phyloP scores from a whole-genome alignment of 164 flowering plant genomes.

The Berberis vulgaris region DNA sequence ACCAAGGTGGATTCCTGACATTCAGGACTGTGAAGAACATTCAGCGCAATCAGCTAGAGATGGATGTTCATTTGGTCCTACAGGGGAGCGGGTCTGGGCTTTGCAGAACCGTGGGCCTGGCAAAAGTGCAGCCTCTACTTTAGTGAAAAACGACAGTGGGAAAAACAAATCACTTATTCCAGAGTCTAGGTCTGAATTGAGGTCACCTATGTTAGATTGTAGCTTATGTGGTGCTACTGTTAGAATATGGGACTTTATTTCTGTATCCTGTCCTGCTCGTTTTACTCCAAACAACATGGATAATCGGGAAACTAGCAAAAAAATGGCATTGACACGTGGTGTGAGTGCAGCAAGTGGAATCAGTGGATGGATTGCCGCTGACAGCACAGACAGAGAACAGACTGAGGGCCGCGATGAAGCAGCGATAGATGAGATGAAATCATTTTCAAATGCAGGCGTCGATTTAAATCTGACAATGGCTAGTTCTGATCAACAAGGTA shows the following conservation, averaged over 20 bases:
- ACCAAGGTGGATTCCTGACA: conserved; percentile 85
- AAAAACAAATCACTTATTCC: conserved; percentile 36
- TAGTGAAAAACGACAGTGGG: conserved; percentile 45
- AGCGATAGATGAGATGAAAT: conserved; percentile 50
- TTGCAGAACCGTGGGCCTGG: conserved; percentile 45
- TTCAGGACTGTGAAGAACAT: conserved; percentile 94
- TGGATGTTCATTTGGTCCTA: conserved; percentile 67
- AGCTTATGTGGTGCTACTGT: conserved; percentile 98
- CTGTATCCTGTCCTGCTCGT: conserved; percentile 67
- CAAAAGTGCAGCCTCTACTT: conserved; percentile 48
- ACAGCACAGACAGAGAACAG: conserved; percentile 68
- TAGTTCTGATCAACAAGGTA: conserved; percentile 35
- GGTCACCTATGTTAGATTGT: conserved; percentile 90
- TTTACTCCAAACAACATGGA: conserved; percentile 52
- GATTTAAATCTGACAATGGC: conserved; percentile 72
- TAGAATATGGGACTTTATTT: conserved; percentile 74
- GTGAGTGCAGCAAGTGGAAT: conserved; percentile 96
- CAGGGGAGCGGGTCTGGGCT: conserved; percentile 26
- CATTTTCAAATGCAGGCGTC: conserved; percentile 35
- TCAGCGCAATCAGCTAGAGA: conserved; percentile 94
- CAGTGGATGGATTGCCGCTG: conserved; percentile 80
- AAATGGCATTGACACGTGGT: conserved; percentile 73
- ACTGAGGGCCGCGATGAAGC: conserved; percentile 80
- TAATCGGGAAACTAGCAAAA: conserved; percentile 73
- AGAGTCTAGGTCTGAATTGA: conserved; percentile 55